Evolutionary conservation across 164 flowering plant genomes (phyloP).

Genomic region (Aristolochia fimbriata): DNA sequence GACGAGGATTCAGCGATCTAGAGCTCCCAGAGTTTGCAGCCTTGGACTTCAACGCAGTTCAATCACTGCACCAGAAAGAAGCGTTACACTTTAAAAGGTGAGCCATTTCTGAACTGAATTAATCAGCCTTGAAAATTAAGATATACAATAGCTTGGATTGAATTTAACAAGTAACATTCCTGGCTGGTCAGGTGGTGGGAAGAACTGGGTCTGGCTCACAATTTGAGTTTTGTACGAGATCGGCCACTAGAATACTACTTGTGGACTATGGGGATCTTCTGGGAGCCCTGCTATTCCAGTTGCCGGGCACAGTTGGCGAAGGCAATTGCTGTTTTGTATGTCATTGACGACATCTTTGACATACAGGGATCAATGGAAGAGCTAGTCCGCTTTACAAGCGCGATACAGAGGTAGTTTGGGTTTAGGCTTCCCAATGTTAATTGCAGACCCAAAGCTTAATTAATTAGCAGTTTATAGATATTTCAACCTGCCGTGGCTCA

Average conservation of each 20-base stretch:
- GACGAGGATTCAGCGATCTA: too few relatives aligned
- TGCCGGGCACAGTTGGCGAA: conserved; percentile 21
- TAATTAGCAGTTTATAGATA: too few relatives aligned
- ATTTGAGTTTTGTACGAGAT: conserved; percentile 23
- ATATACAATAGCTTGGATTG: too few relatives aligned
- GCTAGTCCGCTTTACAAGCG: conserved; percentile 3
- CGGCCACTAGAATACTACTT: conserved; percentile 10
- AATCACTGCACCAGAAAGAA: too few relatives aligned
- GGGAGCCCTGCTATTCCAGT: conserved; percentile 14
- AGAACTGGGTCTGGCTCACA: conserved; percentile 19
- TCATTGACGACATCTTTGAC: conserved; percentile 11
- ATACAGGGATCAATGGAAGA: background rate
- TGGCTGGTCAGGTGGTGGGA: conserved; percentile 26
- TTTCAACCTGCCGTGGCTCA: background rate
- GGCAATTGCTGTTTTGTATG: conserved; percentile 18
- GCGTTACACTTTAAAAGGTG: too few relatives aligned
- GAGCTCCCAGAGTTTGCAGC: too few relatives aligned
- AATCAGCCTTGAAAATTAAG: too few relatives aligned
- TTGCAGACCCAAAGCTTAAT: too few relatives aligned
- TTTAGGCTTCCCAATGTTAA: too few relatives aligned
- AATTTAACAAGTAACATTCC: too few relatives aligned
- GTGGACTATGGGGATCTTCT: conserved; percentile 24
- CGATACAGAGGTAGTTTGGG: conserved; percentile 4
- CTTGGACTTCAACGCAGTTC: too few relatives aligned
- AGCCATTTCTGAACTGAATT: too few relatives aligned